Evolutionary conservation across 805 yeast species (phyloP), one percentile per base, ranked within the genome.

Genomic region (Kluyveromyces aestuarii): DNA sequence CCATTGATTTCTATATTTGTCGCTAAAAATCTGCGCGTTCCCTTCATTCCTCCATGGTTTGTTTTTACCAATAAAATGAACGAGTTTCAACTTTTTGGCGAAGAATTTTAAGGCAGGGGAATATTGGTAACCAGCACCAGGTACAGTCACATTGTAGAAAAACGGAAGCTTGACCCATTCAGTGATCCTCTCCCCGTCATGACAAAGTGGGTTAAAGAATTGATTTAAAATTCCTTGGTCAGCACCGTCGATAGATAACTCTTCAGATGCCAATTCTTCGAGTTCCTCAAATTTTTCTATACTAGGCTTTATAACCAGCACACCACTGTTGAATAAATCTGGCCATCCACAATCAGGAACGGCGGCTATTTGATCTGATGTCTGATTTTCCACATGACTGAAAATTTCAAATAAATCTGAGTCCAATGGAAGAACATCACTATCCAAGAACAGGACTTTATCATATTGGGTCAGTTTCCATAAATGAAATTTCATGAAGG

Each of bases 331-430:
- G 71, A 88, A 88, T 57, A 84, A 74, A 68, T 88, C 96, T 0
- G 96, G 96, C 86, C 95, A 88, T 13, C 96, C 95, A n/a, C 79
- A 72, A 67, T 88, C 96, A 0, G 95, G 85, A 14, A 82, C 71
- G 0, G 93, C 90, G 37, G 70, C 63, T 17, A 66, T 48, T 17
- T 63, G 59, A 39, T 47, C 52, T 36, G 43, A 45, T 6, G 49
- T 60, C 54, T 68, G 67, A 9, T 50, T 36, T 10, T 53, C 49
- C 5, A 57, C 41, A 1, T 59, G 30, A 6, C 54, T 54, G 46
- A 62, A 57, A 14, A 58, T 48, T 3, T 59, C 49, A 35, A 68
- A 59, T 43, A 59, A 41, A 13, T 50, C 53, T 17, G 41, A 38
- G n/a, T 67, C 56, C 33, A 70, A 40, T 3, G 82, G 82, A 39